phyloP scores from a whole-genome alignment of 805 yeast species.

The Barnettozyma sucrosica region DNA sequence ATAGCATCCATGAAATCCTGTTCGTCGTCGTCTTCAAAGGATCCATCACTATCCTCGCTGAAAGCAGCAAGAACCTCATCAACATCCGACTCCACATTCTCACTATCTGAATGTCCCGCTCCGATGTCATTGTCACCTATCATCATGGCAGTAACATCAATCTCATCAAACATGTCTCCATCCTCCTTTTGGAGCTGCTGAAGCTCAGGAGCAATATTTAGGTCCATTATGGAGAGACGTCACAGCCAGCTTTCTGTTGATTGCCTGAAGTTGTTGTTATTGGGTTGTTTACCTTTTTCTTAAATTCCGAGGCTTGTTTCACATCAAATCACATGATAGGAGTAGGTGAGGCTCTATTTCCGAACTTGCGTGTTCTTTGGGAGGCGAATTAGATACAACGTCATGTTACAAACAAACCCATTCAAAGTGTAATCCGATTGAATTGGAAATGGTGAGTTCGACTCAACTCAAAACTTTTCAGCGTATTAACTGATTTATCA shows the following conservation, averaged over 20 bases:
- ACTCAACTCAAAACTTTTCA: too few relatives aligned
- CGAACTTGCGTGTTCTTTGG: background rate
- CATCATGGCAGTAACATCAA: slow-evolving; percentile 28
- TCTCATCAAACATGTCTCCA: slow-evolving; percentile 20
- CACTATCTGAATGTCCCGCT: slow-evolving; percentile 13
- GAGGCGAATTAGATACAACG: background rate
- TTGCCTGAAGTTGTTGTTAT: background rate
- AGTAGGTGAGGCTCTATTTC: background rate
- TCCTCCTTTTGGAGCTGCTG: slow-evolving; percentile 3
- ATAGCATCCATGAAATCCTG: slow-evolving; percentile 54
- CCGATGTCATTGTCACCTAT: slow-evolving; percentile 18
- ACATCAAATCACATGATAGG: background rate
- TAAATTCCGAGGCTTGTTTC: background rate
- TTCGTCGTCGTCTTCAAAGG: slow-evolving; percentile 36
- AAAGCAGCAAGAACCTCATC: slow-evolving; percentile 34
- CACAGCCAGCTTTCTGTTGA: background rate
- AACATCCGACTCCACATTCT: slow-evolving; percentile 15
- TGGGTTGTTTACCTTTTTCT: background rate
- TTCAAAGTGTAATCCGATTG: background rate
- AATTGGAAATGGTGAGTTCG: background rate
- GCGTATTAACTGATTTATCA: background rate
- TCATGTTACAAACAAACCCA: too few relatives aligned
- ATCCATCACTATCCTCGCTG: slow-evolving; percentile 30
- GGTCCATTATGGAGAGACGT: background rate
- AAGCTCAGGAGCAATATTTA: slow-evolving; percentile 5